Conservation (phyloP, 441 rosid genomes). For the Geranium incanum region DNA sequence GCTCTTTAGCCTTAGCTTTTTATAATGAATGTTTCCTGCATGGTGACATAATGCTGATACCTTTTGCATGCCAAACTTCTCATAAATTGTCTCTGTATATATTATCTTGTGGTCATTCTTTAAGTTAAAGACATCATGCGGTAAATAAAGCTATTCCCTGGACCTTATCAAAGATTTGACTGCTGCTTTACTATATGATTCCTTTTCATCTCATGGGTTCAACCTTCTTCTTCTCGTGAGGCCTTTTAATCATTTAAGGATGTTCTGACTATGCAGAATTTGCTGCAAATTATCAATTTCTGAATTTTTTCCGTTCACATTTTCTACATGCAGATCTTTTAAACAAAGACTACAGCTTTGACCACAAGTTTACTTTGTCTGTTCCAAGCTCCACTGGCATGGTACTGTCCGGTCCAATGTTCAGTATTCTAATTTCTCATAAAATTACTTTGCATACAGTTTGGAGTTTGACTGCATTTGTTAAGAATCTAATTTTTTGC, state of each 20-base stretch:
- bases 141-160: background rate
- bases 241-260: background rate
- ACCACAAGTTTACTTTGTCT: slow-evolving; percentile 61
- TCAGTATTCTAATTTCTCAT: background rate
- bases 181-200: background rate
- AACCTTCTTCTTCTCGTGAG: background rate
- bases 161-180: background rate
- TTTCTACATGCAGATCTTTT: slow-evolving; percentile 50
- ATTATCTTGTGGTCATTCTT: background rate
- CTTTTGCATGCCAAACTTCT: background rate
- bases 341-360: slow-evolving; percentile 65
- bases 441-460: background rate
- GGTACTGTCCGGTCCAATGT: slow-evolving; percentile 33
- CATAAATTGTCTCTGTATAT: background rate
- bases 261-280: background rate
- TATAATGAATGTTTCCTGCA: background rate
- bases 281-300: slow-evolving; percentile 6
- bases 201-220: background rate
- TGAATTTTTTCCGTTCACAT: slow-evolving; percentile 10
- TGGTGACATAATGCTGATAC: background rate
- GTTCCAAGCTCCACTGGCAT: slow-evolving; percentile 50
- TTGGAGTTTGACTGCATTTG: background rate
- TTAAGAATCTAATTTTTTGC: background rate
- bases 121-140: background rate
- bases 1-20: background rate